These are phyloP conservation scores for Agrocybe praecox DNA, from an alignment of 768 basidiomycete species.

Conservation along the genomic window DNA sequence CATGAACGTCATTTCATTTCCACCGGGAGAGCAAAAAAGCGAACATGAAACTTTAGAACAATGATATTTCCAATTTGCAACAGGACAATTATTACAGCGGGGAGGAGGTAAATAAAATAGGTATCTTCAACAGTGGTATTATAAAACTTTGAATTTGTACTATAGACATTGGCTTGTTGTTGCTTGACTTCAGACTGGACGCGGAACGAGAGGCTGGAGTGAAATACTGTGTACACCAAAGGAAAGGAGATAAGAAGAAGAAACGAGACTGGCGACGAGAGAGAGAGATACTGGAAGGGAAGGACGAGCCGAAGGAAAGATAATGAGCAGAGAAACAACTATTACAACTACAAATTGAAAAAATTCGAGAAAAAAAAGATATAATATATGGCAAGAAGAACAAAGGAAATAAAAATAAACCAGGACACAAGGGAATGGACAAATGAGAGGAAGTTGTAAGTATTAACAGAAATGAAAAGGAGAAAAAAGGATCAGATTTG, in stretches of 20 bases:
- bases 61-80: slow-evolving; percentile 9
- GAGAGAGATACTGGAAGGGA: neutral
- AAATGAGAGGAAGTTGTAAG: slow-evolving; percentile 4
- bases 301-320: neutral
- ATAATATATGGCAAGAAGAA: slow-evolving; percentile 3
- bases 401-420: slow-evolving; percentile 3
- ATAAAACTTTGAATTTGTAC: slow-evolving; percentile 25
- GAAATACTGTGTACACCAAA: slow-evolving; percentile 10
- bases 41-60: slow-evolving; percentile 3
- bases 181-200: neutral
- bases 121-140: slow-evolving; percentile 17
- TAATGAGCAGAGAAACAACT: neutral
- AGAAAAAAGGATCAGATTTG: neutral
- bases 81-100: slow-evolving; percentile 12
- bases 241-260: slow-evolving; percentile 1
- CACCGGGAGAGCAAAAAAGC: neutral
- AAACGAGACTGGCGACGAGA: slow-evolving; percentile 1
- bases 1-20: neutral
- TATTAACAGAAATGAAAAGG: neutral
- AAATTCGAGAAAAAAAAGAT: slow-evolving; percentile 1
- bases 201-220: slow-evolving; percentile 5
- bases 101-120: slow-evolving; percentile 14
- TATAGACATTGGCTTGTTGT: slow-evolving; percentile 7
- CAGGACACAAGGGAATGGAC: neutral
- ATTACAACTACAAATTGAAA: slow-evolving; percentile 15